phyloP scores from a whole-genome alignment of 441 rosid genomes.

The Kokia cookei region DNA sequence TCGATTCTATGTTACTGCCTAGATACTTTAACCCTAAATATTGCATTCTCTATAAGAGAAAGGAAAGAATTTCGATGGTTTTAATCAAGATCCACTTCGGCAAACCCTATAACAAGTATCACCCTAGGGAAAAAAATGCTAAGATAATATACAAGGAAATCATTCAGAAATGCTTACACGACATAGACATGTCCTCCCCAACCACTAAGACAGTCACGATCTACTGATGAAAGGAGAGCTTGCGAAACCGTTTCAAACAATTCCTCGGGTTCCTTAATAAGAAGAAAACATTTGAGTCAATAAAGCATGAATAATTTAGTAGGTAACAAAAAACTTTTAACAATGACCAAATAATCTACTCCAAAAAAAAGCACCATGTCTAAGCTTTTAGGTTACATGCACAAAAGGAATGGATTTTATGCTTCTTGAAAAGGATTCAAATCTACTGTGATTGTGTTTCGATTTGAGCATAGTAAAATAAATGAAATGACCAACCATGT shows the following conservation, averaged over 20 bases:
- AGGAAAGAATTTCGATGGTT: no score
- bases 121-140: neutral
- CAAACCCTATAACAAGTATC: neutral
- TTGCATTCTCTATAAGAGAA: no score
- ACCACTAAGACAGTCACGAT: constrained; percentile 94
- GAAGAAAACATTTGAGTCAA: constrained; percentile 1
- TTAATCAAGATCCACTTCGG: neutral
- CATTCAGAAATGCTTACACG: constrained; percentile 54
- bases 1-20: no score
- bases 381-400: neutral
- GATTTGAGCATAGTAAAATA: neutral
- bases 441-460: neutral
- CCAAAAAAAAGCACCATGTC: neutral
- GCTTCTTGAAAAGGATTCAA: neutral
- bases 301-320: neutral
- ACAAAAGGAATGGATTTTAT: neutral
- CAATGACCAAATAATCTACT: neutral
- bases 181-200: constrained; percentile 98
- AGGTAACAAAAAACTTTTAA: neutral
- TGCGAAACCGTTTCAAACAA: constrained; percentile 81
- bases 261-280: constrained; percentile 79
- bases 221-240: constrained; percentile 84
- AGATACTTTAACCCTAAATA: no score
- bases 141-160: neutral
- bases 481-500: constrained; percentile 55